Percentiles rank a stretch among this genome's conserved stretches.
Conservation (phyloP, 108 stramenopile genomes). For the Discostella pseudostelligera region DNA sequence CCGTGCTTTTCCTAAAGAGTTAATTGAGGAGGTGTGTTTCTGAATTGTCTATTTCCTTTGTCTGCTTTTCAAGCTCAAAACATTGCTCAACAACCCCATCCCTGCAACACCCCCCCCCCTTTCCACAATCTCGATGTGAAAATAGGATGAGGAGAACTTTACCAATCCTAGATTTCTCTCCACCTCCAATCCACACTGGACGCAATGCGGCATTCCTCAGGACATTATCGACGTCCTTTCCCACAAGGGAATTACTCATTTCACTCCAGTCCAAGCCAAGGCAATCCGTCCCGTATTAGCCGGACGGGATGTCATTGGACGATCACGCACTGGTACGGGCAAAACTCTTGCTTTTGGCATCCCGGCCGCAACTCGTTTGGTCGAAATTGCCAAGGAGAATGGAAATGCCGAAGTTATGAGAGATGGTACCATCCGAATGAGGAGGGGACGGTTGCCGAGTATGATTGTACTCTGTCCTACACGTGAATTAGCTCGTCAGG, state of each 20-base stretch:
- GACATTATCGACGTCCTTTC: constrained; percentile 84
- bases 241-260: constrained; percentile 76
- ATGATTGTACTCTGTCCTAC: constrained; percentile 98
- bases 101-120: background rate
- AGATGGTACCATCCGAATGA: constrained; percentile 54
- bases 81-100: background rate
- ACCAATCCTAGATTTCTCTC: constrained; percentile 71
- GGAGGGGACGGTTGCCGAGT: constrained; percentile 79
- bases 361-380: constrained; percentile 82
- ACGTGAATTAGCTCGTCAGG: constrained; percentile 98
- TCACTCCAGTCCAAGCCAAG: constrained; percentile 90
- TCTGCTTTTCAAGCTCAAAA: background rate
- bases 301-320: constrained; percentile 95
- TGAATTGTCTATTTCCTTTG: constrained; percentile 3
- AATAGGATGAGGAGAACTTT: constrained; percentile 45
- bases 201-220: constrained; percentile 57
- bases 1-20: constrained; percentile 26
- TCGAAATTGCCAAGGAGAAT: constrained; percentile 45
- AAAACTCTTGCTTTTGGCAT: constrained; percentile 99
- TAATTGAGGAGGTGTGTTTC: constrained; percentile 48
- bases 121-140: background rate
- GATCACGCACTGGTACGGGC: constrained; percentile 97
- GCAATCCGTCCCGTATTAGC: constrained; percentile 85
- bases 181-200: constrained; percentile 84
- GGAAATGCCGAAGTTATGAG: constrained; percentile 46